These are phyloP conservation scores for Candida piceae DNA, from an alignment of 805 yeast genomes.

Conservation along the genomic window DNA sequence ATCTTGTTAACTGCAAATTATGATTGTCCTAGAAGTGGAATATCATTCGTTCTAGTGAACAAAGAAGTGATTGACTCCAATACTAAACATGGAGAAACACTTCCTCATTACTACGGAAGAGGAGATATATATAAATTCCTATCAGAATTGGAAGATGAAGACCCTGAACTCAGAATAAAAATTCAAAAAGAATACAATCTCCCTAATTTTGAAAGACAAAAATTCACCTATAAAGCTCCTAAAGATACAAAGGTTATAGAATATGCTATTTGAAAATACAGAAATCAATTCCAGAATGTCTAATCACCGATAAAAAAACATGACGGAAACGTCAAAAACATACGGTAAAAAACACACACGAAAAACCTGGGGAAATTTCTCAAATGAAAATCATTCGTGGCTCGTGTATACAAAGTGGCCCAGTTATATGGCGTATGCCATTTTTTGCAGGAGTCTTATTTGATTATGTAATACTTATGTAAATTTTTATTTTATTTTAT, in stretches of 20 bases:
- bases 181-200: slow-evolving; percentile 30
- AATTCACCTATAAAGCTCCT: neutral
- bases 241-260: neutral
- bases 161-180: slow-evolving; percentile 29
- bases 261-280: neutral
- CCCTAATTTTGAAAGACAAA: slow-evolving; percentile 9
- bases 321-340: too few relatives aligned
- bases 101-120: slow-evolving; percentile 40
- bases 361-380: too few relatives aligned
- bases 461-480: too few relatives aligned
- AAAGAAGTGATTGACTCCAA: slow-evolving; percentile 28
- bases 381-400: too few relatives aligned
- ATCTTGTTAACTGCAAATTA: slow-evolving; percentile 46
- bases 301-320: too few relatives aligned
- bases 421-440: too few relatives aligned
- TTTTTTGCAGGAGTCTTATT: too few relatives aligned
- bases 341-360: too few relatives aligned
- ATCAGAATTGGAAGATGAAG: slow-evolving; percentile 39
- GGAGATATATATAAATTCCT: slow-evolving; percentile 40
- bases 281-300: too few relatives aligned
- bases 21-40: slow-evolving; percentile 56
- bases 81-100: slow-evolving; percentile 15
- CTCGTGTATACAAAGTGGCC: too few relatives aligned
- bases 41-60: slow-evolving; percentile 45
- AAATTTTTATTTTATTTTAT: too few relatives aligned